These are phyloP conservation scores for Andrographis paniculata DNA, from an alignment of 305 asterid genomes.

Conservation along the genomic window DNA sequence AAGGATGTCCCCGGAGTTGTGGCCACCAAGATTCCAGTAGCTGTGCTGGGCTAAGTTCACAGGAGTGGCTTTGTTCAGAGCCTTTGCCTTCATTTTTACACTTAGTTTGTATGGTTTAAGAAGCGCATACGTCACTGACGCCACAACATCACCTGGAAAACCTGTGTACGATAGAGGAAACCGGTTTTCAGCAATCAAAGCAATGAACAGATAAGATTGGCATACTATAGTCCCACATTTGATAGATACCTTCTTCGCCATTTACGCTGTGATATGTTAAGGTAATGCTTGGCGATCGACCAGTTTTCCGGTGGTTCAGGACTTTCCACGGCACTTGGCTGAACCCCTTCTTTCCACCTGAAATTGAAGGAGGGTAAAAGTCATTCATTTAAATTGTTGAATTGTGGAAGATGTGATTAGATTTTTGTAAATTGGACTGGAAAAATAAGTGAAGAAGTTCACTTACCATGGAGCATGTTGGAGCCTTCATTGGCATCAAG, in stretches of 20 bases:
- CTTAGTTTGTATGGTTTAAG: constrained; percentile 29
- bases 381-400: too few relatives aligned
- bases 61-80: constrained; percentile 60
- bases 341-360: constrained; percentile 71
- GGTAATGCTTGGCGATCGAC: constrained; percentile 37
- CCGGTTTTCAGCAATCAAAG: background rate
- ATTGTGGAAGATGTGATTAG: too few relatives aligned
- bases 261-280: constrained; percentile 54
- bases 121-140: constrained; percentile 46
- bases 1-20: constrained; percentile 48
- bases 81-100: constrained; percentile 48
- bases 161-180: constrained; percentile 27
- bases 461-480: constrained; percentile 73
- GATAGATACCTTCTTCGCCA: constrained; percentile 57
- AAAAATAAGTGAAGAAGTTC: background rate
- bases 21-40: constrained; percentile 84
- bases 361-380: background rate
- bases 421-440: too few relatives aligned
- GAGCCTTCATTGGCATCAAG: constrained; percentile 56
- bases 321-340: constrained; percentile 66
- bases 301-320: constrained; percentile 29
- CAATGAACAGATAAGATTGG: background rate
- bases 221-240: too few relatives aligned
- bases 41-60: constrained; percentile 67
- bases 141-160: constrained; percentile 51